Conservation (phyloP, 139 green algal genomes). For the Yamagishiella unicocca region DNA sequence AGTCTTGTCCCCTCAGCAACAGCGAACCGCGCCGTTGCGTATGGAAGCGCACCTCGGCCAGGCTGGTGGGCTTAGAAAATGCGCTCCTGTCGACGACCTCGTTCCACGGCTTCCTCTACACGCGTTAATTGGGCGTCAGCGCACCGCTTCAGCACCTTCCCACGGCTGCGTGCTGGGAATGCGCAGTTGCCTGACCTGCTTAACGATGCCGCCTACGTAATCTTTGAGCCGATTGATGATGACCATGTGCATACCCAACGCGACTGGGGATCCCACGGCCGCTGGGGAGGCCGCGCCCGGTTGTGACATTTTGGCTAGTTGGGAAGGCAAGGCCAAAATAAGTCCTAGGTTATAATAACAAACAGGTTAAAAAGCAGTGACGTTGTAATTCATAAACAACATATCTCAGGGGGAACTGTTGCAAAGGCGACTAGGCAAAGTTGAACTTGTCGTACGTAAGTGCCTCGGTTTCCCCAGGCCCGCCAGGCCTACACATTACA, state of each 20-base stretch:
- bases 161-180: background rate
- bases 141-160: background rate
- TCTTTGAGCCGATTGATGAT: conserved; percentile 17
- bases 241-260: background rate
- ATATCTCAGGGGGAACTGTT: too few species aligned
- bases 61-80: conserved; percentile 80
- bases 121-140: background rate
- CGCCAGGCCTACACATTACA: too few species aligned
- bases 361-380: too few species aligned
- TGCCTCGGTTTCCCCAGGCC: too few species aligned
- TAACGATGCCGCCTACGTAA: background rate
- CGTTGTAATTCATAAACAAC: too few species aligned
- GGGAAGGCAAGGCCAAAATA: too few species aligned
- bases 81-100: conserved; percentile 88
- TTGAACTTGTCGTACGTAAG: too few species aligned
- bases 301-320: background rate
- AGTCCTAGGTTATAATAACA: too few species aligned
- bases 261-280: background rate
- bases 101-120: conserved; percentile 90
- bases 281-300: background rate
- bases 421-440: too few species aligned
- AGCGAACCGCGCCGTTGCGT: background rate
- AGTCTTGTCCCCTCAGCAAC: background rate
- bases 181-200: conserved; percentile 11
- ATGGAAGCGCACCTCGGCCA: conserved; percentile 74